Conservation (phyloP, 2,329 filamentous ascomycete genomes). For the Plenodomus biglobosus region DNA sequence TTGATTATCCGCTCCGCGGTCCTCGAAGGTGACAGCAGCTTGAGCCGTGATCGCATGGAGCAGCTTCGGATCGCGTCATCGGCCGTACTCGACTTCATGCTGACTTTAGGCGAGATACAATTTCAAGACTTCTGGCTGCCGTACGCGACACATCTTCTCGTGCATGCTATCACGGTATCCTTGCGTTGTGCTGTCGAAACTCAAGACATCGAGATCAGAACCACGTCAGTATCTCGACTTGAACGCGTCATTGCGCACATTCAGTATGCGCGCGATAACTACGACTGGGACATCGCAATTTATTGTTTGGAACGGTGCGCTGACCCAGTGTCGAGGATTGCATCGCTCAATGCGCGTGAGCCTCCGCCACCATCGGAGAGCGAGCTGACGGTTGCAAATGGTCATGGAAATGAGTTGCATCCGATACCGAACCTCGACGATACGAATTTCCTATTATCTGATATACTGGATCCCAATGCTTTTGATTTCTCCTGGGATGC, state of each 20-base stretch:
- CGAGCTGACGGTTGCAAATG: conserved; percentile 14
- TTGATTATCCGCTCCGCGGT: conserved; percentile 38
- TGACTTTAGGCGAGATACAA: conserved; percentile 50
- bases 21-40: conserved; percentile 24
- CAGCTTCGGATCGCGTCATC: conserved; percentile 54
- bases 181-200: conserved; percentile 57
- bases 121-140: conserved; percentile 57
- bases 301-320: conserved; percentile 54
- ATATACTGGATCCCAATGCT: conserved; percentile 37
- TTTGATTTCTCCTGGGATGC: conserved; percentile 45
- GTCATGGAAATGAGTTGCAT: conserved; percentile 4
- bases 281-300: conserved; percentile 59
- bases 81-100: conserved; percentile 54
- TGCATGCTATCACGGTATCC: conserved; percentile 56
- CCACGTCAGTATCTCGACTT: conserved; percentile 51
- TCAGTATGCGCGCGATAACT: conserved; percentile 51
- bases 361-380: conserved; percentile 21
- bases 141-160: conserved; percentile 55
- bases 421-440: conserved; percentile 31
- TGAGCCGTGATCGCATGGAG: conserved; percentile 40
- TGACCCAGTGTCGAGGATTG: conserved; percentile 43
- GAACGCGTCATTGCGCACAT: conserved; percentile 53
- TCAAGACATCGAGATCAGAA: conserved; percentile 49
- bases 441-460: conserved; percentile 30
- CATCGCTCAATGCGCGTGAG: conserved; percentile 28